Conservation (phyloP, 2,329 filamentous ascomycete genomes). For the Fusarium dlaminii region DNA sequence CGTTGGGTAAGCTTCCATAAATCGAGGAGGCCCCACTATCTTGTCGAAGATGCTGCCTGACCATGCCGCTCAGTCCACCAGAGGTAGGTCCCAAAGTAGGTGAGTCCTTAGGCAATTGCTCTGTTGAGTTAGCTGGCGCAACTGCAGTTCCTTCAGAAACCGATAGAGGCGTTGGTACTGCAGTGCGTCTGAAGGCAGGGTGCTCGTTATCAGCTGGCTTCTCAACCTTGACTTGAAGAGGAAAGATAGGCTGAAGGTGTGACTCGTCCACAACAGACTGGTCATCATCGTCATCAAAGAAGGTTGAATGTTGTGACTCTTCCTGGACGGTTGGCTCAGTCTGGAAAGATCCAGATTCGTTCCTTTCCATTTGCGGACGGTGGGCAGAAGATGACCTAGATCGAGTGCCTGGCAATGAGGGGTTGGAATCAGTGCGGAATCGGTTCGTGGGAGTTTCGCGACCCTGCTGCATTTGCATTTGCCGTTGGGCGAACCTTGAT, state of each 20-base stretch:
- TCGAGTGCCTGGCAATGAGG: conserved; percentile 51
- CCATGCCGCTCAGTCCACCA: conserved; percentile 78
- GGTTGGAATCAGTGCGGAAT: conserved; percentile 57
- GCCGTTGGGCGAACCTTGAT: conserved; percentile 82
- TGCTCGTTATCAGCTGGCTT: conserved; percentile 64
- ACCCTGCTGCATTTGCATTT: conserved; percentile 81
- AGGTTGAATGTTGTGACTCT: conserved; percentile 50
- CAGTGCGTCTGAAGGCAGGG: conserved; percentile 61
- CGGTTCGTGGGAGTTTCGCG: conserved; percentile 68
- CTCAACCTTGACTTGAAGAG: conserved; percentile 53
- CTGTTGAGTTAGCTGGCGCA: background rate
- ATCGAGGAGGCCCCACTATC: conserved; percentile 85
- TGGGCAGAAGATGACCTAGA: conserved; percentile 60
- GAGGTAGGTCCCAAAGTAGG: conserved; percentile 77
- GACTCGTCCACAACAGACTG: conserved; percentile 35
- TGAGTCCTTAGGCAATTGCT: conserved; percentile 64
- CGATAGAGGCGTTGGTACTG: conserved; percentile 56
- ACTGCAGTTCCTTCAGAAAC: conserved; percentile 34
- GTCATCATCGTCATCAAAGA: conserved; percentile 57
- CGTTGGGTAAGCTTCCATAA: conserved; percentile 63
- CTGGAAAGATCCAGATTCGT: conserved; percentile 41
- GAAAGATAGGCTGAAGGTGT: conserved; percentile 12
- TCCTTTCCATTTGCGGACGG: conserved; percentile 48
- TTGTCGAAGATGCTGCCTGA: conserved; percentile 83
- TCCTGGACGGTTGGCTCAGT: conserved; percentile 48